These are phyloP conservation scores for Hypoxylon lenormandii DNA, from an alignment of 495 filamentous ascomycete species.

Conservation along the genomic window DNA sequence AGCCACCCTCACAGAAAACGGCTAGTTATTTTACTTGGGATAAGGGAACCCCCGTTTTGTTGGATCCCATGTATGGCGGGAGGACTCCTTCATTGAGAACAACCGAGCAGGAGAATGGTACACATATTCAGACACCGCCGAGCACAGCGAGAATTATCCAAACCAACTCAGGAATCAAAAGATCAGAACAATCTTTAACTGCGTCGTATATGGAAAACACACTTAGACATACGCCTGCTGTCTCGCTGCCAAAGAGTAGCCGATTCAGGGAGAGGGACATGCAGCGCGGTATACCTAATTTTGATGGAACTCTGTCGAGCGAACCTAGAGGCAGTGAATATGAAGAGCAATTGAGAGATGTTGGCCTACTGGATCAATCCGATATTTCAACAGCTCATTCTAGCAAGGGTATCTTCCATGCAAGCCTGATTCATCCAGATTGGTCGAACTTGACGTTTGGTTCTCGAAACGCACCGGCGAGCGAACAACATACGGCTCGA, in stretches of 20 bases:
- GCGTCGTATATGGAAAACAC: neutral
- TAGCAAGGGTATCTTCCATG: neutral
- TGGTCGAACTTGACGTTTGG: slow-evolving; percentile 7
- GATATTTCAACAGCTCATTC: neutral
- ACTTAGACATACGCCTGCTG: neutral
- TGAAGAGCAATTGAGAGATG: neutral
- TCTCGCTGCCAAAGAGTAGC: slow-evolving; percentile 14
- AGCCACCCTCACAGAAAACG: neutral
- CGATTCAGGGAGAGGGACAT: slow-evolving; percentile 5
- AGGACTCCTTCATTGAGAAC: slow-evolving; percentile 9
- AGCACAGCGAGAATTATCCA: neutral
- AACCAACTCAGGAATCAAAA: neutral
- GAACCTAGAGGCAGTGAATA: slow-evolving; percentile 1
- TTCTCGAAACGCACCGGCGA: neutral
- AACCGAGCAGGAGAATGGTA: neutral
- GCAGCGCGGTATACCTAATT: slow-evolving; percentile 3
- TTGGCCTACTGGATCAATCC: neutral
- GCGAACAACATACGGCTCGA: neutral
- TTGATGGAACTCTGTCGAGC: slow-evolving; percentile 25
- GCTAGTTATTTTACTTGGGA: neutral
- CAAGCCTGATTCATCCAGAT: slow-evolving; percentile 12
- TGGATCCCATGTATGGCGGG: neutral
- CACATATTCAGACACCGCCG: neutral
- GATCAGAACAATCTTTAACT: slow-evolving; percentile 12
- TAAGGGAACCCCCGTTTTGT: slow-evolving; percentile 10